These are phyloP conservation scores for Spencermartinsiella europaea DNA, from an alignment of 805 yeast species.

Conservation along the genomic window DNA sequence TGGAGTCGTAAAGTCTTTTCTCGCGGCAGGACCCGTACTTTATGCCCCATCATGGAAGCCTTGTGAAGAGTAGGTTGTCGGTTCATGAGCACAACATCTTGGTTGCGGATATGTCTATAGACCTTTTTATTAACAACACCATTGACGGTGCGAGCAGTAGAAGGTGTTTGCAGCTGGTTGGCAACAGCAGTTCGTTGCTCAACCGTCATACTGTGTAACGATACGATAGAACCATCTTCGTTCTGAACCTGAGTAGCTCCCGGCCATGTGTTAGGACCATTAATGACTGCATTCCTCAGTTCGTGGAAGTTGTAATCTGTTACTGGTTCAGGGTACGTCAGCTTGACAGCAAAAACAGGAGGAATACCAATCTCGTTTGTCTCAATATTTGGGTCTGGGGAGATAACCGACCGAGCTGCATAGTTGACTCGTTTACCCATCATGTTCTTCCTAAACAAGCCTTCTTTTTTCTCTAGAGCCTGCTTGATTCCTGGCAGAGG, in stretches of 20 bases:
- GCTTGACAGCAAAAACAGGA: slow-evolving; percentile 92
- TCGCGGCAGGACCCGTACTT: slow-evolving; percentile 93
- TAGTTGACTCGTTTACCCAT: slow-evolving; percentile 99
- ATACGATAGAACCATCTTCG: slow-evolving; percentile 83
- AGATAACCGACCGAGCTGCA: slow-evolving; percentile 98
- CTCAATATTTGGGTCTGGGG: slow-evolving; percentile 97
- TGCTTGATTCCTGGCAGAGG: slow-evolving; percentile 96
- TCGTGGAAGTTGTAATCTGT: slow-evolving; percentile 87
- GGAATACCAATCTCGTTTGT: slow-evolving; percentile 99
- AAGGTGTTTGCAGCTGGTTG: slow-evolving; percentile 88
- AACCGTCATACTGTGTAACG: slow-evolving; percentile 79
- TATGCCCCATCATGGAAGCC: slow-evolving; percentile 99
- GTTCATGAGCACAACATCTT: slow-evolving; percentile 95
- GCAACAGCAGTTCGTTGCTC: slow-evolving; percentile 96
- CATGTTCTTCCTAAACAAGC: slow-evolving; percentile 97
- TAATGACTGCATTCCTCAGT: slow-evolving; percentile 88
- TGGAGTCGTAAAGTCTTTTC: slow-evolving; percentile 95
- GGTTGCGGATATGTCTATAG: slow-evolving; percentile 86
- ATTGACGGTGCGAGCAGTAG: slow-evolving; percentile 42
- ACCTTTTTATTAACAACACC: slow-evolving; percentile 83
- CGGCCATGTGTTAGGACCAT: slow-evolving; percentile 98
- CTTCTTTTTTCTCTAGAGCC: slow-evolving; percentile 97
- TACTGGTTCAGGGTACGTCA: slow-evolving; percentile 98
- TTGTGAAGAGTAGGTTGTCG: slow-evolving; percentile 99
- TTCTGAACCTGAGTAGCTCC: slow-evolving; percentile 96